Base-by-base conservation (phyloP, 2,329 filamentous ascomycete genomes). In the Xylariaceae sp. region DNA sequence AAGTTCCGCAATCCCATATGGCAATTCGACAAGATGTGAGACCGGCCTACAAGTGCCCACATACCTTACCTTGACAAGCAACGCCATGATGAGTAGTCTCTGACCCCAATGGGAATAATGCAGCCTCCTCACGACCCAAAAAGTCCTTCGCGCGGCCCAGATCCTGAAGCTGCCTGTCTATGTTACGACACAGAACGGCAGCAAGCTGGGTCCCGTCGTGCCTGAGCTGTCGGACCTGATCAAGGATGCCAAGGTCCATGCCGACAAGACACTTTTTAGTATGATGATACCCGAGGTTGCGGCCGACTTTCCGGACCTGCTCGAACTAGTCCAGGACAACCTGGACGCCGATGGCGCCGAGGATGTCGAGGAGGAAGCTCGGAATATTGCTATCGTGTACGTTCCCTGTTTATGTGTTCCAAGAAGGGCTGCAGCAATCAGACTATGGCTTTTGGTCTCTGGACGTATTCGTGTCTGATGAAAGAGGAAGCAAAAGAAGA, bases 221-320 rank as follows among this genome's bases (percentile, higher is more conserved):
- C 58, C 81, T 3, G 82, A 93, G 59, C 78, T 97, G 17, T 64
- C 72, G 45, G 58, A 69, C 4, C 65, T 75, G 34, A 72, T 83
- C 40, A 56, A 72, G 43, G 58, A 66, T 30, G 76, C 79, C 2
- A 59, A 73, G 34, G 71, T 73, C 24, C 67, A 87, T 56, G 69
- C 79, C 53, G 91, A 97, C 73, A 97, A 97, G 70, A 91, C 88
- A 4, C 75, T 78, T 38, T 97, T 97, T 72, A 88, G 82, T 60
- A 97, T 97, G 90, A 76, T 81, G 62, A 80, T 85, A 2, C 85
- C 88, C 0, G 73, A 83, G 30, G 69, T 95, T 33, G 67, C 73
- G 19, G 53, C 66, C 4, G 54, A 58, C 16, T 55, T 64, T 43
- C 28, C 59, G 6, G 18, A 26, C 19, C 19, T 37, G 18, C 34